Conservation (phyloP, 345 rosid genomes). For the sweet orange (Citrus sinensis) region DNA sequence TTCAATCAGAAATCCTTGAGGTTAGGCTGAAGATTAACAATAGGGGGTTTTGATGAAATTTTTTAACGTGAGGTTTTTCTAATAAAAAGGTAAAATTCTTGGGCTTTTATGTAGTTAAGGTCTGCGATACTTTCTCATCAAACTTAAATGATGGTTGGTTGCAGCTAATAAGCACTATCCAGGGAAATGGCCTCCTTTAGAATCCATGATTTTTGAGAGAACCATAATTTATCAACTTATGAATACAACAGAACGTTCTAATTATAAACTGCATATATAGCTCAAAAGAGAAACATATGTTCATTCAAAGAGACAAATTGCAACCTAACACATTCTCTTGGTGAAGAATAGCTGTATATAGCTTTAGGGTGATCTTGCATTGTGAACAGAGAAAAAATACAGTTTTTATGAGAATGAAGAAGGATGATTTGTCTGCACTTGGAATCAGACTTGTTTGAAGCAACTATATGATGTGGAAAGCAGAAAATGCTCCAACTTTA, state of each 20-base stretch:
- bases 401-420: neutral
- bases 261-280: neutral
- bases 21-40: neutral
- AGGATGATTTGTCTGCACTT: neutral
- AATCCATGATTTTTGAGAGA: neutral
- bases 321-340: neutral
- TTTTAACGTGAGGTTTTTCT: neutral
- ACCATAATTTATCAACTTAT: neutral
- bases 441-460: neutral
- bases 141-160: neutral
- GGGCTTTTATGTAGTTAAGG: neutral
- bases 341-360: neutral
- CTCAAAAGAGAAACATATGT: neutral
- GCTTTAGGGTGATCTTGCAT: neutral
- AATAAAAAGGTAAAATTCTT: neutral
- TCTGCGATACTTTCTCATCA: neutral
- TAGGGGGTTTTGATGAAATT: neutral
- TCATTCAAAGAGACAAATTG: neutral
- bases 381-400: neutral
- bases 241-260: neutral
- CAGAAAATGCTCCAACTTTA: neutral
- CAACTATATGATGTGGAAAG: neutral
- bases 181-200: neutral
- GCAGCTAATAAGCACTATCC: neutral
- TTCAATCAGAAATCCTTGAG: neutral